phyloP scores from a whole-genome alignment of 2,329 filamentous ascomycete genomes.

The Colletotrichum filicis region DNA sequence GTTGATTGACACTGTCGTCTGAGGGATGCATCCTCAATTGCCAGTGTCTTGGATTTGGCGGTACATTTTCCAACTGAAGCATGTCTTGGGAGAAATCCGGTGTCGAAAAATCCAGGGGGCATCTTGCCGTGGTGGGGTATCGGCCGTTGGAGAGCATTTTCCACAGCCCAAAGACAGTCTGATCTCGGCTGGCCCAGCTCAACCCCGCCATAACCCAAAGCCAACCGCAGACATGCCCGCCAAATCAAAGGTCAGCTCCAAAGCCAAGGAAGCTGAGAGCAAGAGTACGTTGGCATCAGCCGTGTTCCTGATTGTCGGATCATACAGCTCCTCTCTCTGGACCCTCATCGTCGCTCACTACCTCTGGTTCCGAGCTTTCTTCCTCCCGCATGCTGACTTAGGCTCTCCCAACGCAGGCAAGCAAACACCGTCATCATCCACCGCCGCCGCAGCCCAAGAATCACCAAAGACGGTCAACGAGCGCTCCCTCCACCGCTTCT shows the following conservation, averaged over 20 bases:
- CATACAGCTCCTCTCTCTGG: neutral
- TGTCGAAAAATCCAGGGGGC: neutral
- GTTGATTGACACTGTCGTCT: neutral
- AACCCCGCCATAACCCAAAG: constrained; percentile 35
- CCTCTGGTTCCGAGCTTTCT: constrained; percentile 5
- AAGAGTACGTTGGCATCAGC: constrained; percentile 33
- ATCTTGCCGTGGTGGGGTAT: constrained; percentile 28
- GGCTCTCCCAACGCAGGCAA: constrained; percentile 28
- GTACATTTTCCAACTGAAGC: neutral
- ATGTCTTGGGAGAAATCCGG: neutral
- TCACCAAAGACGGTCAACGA: constrained; percentile 59
- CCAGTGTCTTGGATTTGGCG: neutral
- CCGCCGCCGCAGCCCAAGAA: constrained; percentile 35
- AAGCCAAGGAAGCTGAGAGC: constrained; percentile 40
- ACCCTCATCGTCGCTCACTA: neutral
- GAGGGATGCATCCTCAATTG: neutral
- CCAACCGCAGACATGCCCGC: constrained; percentile 46
- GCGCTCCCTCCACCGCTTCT: constrained; percentile 58
- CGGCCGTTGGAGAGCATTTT: constrained; percentile 23
- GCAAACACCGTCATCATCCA: constrained; percentile 40
- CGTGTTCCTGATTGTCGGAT: constrained; percentile 30
- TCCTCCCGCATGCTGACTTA: constrained; percentile 14
- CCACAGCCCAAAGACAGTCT: constrained; percentile 13
- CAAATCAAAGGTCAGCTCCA: constrained; percentile 49
- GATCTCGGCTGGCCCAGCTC: constrained; percentile 21